Base-by-base conservation (phyloP, 2,329 filamentous ascomycete species). In the Calonectria hawksworthii region DNA sequence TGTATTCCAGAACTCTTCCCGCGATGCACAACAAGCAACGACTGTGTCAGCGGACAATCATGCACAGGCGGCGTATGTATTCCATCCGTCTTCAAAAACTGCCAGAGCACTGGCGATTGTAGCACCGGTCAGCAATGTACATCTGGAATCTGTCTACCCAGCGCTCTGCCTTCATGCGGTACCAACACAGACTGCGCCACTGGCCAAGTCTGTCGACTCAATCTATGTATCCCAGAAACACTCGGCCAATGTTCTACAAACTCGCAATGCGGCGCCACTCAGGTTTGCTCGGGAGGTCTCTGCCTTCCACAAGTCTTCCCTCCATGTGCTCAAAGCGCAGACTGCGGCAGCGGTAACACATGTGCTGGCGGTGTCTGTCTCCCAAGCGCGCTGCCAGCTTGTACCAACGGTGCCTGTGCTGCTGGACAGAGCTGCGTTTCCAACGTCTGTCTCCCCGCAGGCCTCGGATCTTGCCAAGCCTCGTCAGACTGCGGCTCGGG, bases 21-120 rank as follows among this genome's bases (percentile, higher is more conserved):
- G 1, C 34, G 36, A 21, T 74, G 73, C 36, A 68, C 73, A 8
- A 34, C 23, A 26, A 47, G 63, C 18, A 64, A n/a, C 14, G 68
- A 72, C 68, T 74, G 70, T 23, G 14, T 64, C 23, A 69, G 56
- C 18, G 36, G 28, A 1, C 59, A 74, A 9, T 21, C 44, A 9
- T 75, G 74, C 34, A 69, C 59, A 10, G 59, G 26, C 10, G 71
- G 74, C 10, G 11, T 74, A 2, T 75, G 74, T n/a, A 68, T 65
- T 23, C 61, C 64, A 1, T 32, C 23, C 18, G 23, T 64, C 2
- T 70, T 68, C 38, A 23, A 38, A 9, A 44, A n/a, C 7, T 73
- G 71, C 38, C 38, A 51, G 28, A 73, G 16, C 30, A 36, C 54
- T 3, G 51, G 34, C 0, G 65, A 73, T 28, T 73, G 71, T 10